Percentiles rank a stretch among this genome's conserved stretches.
phyloP scores from a whole-genome alignment of 352 stramenopile species.

The Phytopythium cucurbitacearum region DNA sequence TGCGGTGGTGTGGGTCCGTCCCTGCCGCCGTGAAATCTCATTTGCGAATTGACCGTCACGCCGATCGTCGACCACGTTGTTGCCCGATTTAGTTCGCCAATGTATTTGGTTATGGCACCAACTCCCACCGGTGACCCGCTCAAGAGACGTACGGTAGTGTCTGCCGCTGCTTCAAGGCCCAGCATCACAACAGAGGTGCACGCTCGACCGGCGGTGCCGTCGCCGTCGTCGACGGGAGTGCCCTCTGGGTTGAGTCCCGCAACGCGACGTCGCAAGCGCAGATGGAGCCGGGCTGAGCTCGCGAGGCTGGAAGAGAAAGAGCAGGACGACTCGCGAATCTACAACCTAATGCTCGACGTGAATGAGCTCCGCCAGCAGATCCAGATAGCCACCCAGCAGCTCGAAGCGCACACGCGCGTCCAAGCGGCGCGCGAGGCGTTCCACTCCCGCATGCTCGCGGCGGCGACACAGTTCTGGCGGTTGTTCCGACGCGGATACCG shows the following conservation, averaged over 20 bases:
- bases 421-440: background rate
- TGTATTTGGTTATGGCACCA: too few relatives aligned
- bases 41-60: too few relatives aligned
- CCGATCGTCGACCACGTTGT: too few relatives aligned
- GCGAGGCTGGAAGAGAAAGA: background rate
- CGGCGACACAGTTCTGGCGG: background rate
- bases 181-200: background rate
- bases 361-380: constrained; percentile 25
- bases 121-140: too few relatives aligned
- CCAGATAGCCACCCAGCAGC: background rate
- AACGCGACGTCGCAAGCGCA: background rate
- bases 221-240: background rate
- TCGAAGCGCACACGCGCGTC: background rate
- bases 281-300: constrained; percentile 5
- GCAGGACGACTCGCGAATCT: constrained; percentile 12
- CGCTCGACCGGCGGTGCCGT: background rate
- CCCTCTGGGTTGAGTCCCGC: background rate
- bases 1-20: too few relatives aligned
- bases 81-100: too few relatives aligned
- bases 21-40: too few relatives aligned
- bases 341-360: constrained; percentile 27
- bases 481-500: background rate
- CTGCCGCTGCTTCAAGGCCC: too few relatives aligned
- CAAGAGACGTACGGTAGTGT: too few relatives aligned
- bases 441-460: background rate